Base-by-base conservation (phyloP, 2,329 filamentous ascomycete species). In the Neocucurbitaria cava region DNA sequence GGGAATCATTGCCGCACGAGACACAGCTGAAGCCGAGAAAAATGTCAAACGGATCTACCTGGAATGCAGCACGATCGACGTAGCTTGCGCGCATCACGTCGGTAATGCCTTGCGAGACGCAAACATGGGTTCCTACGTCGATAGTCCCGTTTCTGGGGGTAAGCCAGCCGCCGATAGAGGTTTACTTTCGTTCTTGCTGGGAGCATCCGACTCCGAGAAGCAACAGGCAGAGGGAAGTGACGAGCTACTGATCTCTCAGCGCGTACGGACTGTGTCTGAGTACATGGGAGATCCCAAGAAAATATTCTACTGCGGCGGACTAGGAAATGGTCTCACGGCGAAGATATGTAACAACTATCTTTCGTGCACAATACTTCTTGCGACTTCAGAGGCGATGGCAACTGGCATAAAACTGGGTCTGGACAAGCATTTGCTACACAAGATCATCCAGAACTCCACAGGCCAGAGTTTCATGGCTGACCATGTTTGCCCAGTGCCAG, bases 401-500 rank as follows among this genome's bases (percentile, higher is more conserved):
- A 44, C 41, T 44, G 41, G 41, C 9, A 20, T 44, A 20, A 44
- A 44, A 23, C 41, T 44, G 7, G 41, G 41, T n/a, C 41, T 44
- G 6, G 41, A 30, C 41, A n/a, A n/a, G 23, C 18, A 44, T n/a
- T 20, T 44, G 24, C 23, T 44, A 13, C 23, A 44, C n/a, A n/a
- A 20, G 41, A n/a, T 44, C 23, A 28, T 44, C 41, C 18, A 44
- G 8, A 20, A n/a, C 21, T 44, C 41, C 8, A 44, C 23, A 10
- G 41, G 41, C 9, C 41, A 44, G 41, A 44, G 23, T 28, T 44
- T 44, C 23, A 44, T 44, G 41, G n/a, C 23, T 44, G 41, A 44
- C 18, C 41, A 44, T 44, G 41, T 44, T 20, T 44, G 74, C 63
- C 81, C 81, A 3, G 78, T 80, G 0, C 80, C 80, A 1, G 78